Evolutionary conservation across 2,329 filamentous ascomycete genomes (phyloP).

Genomic region (Ilyonectria robusta): DNA sequence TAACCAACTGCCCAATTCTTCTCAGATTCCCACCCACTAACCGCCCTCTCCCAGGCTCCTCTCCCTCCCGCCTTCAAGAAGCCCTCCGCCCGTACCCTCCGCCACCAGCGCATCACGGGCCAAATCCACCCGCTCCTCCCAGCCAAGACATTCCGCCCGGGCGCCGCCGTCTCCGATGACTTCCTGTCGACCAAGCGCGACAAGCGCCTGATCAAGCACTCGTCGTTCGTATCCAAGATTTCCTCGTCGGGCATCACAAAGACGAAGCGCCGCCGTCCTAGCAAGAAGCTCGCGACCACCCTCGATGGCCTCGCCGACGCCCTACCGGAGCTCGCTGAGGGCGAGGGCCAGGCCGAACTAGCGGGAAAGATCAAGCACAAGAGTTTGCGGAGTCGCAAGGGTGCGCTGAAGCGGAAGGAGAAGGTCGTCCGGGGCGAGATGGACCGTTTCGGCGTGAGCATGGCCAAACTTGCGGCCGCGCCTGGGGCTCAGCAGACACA

Average conservation of each 20-base stretch:
- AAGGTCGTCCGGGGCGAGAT: conserved; percentile 85
- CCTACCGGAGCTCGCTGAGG: conserved; percentile 73
- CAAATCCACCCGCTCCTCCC: conserved; percentile 65
- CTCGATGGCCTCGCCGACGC: conserved; percentile 85
- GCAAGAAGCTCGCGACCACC: conserved; percentile 83
- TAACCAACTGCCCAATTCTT: background rate
- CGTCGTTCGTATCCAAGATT: conserved; percentile 69
- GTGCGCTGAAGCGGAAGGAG: conserved; percentile 87
- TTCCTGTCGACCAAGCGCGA: conserved; percentile 85
- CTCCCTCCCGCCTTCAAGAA: conserved; percentile 62
- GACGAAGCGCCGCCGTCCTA: conserved; percentile 66
- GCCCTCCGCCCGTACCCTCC: conserved; percentile 71
- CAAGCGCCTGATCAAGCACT: conserved; percentile 87
- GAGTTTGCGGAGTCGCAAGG: conserved; percentile 81
- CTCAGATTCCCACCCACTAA: rapidly evolving
- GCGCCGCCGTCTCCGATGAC: conserved; percentile 65
- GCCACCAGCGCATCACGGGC: conserved; percentile 65
- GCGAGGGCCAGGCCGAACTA: conserved; percentile 61
- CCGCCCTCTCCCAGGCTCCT: conserved; percentile 41
- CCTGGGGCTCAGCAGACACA: conserved; percentile 37
- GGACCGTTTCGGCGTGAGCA: conserved; percentile 85
- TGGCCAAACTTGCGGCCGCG: conserved; percentile 78
- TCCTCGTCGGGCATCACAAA: conserved; percentile 25
- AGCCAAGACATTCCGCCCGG: conserved; percentile 65
- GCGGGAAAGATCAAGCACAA: conserved; percentile 78